phyloP scores from a whole-genome alignment of 1,139 yeast species.

The Taiozyma sp. region DNA sequence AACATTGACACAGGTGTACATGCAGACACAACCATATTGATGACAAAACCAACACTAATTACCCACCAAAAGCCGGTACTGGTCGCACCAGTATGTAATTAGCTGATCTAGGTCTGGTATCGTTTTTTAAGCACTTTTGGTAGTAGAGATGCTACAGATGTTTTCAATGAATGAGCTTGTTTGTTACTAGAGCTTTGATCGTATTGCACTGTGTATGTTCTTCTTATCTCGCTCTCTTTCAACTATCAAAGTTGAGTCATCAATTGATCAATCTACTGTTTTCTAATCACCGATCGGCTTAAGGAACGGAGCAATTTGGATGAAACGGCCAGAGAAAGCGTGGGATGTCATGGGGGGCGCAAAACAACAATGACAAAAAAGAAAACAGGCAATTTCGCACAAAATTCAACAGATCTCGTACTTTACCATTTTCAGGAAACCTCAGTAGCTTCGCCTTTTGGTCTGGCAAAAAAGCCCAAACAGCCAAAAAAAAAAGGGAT shows the following conservation, averaged over 20 bases:
- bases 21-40: slow-evolving; percentile 22
- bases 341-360: background rate
- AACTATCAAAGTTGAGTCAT: background rate
- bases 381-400: background rate
- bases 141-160: background rate
- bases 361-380: background rate
- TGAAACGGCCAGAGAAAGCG: background rate
- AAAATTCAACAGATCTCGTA: background rate
- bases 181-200: background rate
- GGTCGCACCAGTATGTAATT: slow-evolving; percentile 18
- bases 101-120: background rate
- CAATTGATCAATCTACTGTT: background rate
- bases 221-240: background rate
- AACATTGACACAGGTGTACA: slow-evolving; percentile 16
- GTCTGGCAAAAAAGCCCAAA: background rate
- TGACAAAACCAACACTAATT: slow-evolving; percentile 10
- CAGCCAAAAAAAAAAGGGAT: too few species aligned
- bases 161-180: background rate
- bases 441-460: background rate
- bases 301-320: background rate
- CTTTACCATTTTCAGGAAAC: background rate
- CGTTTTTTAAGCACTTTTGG: background rate
- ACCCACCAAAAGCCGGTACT: slow-evolving; percentile 26
- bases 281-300: background rate
- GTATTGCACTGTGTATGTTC: background rate